Evolutionary conservation across 768 basidiomycete species (phyloP), one percentile per base, ranked within the genome.

Genomic region (Baorangia bicolor): DNA sequence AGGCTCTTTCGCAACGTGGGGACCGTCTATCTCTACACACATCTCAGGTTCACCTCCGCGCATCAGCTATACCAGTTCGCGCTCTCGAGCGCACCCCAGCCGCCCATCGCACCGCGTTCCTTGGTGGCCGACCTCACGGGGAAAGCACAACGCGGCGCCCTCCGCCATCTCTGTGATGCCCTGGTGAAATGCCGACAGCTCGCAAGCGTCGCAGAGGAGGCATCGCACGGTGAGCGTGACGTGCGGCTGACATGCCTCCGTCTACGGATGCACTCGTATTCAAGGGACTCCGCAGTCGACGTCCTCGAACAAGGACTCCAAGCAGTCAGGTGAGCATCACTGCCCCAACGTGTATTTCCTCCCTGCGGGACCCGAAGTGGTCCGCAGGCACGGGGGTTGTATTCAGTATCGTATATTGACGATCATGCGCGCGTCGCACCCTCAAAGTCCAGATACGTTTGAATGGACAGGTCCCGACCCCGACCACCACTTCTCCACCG

Each of bases 391-490:
- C 45, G 10, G 45, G 45, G 25, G 13, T 11, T 49, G 33, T n/a
- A 25, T 33, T 2, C 21, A 21, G 41, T 35, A 6, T 5, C 27
- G n/a, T 37, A 34, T 35, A 39, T 30, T 60, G 59, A 51, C 41
- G 12, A 43, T 23, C 18, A 21, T 10, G 20, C 20, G 9, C 23
- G 9, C 27, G 9, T 43, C 21, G n/a, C 41, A 11, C 25, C 16
- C 33, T 6, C 31, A 52, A 82, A 70, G 81, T 49, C 82, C 81
- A 33, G 70, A 68, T 42, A 64, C 59, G 21, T 84, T 85, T 60
- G 69, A 69, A 21, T 86, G 85, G 85, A 78, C 72, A n/a, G 81
- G 83, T 4, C 83, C 81, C 5, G 83, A 84, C 61, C 83, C 83
- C 25, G 78, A 77, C 13, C 83, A 86, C 55, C 81, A 85, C 59